Evolutionary conservation across 306 rosid species (phyloP).

Genomic region (Quercus parvula): DNA sequence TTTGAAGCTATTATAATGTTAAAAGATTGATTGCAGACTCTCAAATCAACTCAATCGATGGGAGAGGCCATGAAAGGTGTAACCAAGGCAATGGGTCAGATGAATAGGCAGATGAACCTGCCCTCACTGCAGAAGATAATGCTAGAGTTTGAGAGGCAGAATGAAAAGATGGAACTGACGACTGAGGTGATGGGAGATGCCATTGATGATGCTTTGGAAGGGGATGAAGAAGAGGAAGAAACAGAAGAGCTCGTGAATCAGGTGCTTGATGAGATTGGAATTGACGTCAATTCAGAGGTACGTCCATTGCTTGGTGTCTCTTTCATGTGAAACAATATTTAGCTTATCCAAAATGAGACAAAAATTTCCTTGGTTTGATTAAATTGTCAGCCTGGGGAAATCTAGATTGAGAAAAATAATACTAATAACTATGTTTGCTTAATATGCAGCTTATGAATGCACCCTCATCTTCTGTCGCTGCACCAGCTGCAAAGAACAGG

Average conservation of each 20-base stretch:
- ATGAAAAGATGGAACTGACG: constrained; percentile 62
- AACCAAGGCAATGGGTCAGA: constrained; percentile 72
- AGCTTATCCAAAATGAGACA: neutral
- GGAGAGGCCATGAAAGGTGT: constrained; percentile 81
- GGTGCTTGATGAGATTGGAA: constrained; percentile 73
- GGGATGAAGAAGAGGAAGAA: constrained; percentile 67
- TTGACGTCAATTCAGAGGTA: constrained; percentile 68
- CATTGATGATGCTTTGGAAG: constrained; percentile 70
- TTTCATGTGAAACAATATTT: neutral
- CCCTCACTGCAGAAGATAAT: constrained; percentile 64
- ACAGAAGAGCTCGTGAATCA: constrained; percentile 63
- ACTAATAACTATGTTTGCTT: constrained; percentile 10
- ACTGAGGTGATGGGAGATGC: constrained; percentile 70
- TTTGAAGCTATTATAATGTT: neutral
- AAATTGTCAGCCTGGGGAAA: neutral
- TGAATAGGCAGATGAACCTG: constrained; percentile 68
- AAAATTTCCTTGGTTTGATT: neutral
- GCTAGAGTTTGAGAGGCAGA: constrained; percentile 74
- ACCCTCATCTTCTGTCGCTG: constrained; percentile 59
- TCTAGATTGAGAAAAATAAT: neutral
- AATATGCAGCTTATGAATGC: constrained; percentile 62
- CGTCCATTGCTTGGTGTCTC: neutral
- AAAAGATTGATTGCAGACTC: constrained; percentile 32
- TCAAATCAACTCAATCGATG: constrained; percentile 75
- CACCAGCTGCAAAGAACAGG: constrained; percentile 58